Evolutionary conservation across 2,329 filamentous ascomycete species (phyloP), one percentile per base, ranked within the genome.

Genomic region (Triangularia setosa): DNA sequence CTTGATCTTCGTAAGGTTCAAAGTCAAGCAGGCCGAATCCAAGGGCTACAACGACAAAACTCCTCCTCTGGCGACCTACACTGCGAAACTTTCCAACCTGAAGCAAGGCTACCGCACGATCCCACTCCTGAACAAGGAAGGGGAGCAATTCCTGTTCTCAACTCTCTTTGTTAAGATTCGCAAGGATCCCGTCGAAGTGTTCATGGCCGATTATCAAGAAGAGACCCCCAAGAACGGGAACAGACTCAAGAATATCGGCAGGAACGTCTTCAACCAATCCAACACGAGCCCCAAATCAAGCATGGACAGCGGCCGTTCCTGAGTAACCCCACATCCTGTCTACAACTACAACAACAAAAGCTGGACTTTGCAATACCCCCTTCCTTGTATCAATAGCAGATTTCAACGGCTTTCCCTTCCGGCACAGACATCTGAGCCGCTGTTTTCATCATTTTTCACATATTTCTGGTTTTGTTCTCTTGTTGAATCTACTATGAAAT

Each of bases 21-120:
- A 90, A 24, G 92, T 98, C 62, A 94, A 91, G 83, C 90, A 95
- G 70, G 93, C 93, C 1, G 83, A 87, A 65, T 21, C 16, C 24
- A 55, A 28, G n/a, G 91, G 91, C 69, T 85, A 86, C 69, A 90
- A 85, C 64, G 88, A 88, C 67, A 78, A 83, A 72, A 75, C 85
- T 76, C 78, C 84, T 69, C 80, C 92, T 23, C 83, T 97, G 64
- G 95, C 92, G 2, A 95, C 90, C 1, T 98, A 94, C 77, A 98
- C 92, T 1, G 93, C 92, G 67, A 98, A 98, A 79, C 87, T 98
- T 60, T 89, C 84, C 79, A 96, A 89, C 74, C 84, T 98, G 52
- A 92, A 94, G 74, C 89, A 95, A 76, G 95, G 95, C 27, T 98
- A 95, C 76, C 92, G 94, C 67, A 96, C 96, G 66, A 82, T 98